Percentiles rank a stretch among this genome's conserved stretches.
These are phyloP conservation scores for Coemansia guatemalensis DNA, from an alignment of 192 early-diverging fungal genomes.

Conservation along the genomic window DNA sequence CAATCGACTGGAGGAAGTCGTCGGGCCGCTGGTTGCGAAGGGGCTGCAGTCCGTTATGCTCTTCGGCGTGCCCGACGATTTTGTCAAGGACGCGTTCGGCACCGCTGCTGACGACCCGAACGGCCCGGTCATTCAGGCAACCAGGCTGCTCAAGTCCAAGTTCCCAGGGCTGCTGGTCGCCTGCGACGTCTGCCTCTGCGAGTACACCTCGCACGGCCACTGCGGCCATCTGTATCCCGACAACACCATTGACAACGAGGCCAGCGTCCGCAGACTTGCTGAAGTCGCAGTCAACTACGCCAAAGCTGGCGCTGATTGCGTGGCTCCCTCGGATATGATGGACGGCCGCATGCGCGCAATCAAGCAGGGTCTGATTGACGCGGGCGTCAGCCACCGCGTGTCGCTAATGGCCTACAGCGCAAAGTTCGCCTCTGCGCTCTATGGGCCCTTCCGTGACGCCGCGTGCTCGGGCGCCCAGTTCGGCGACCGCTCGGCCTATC, in stretches of 20 bases:
- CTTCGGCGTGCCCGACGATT: conserved; percentile 87
- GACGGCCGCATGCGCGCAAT: conserved; percentile 92
- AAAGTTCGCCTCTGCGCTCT: conserved; percentile 94
- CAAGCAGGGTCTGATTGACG: conserved; percentile 76
- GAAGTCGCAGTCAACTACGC: conserved; percentile 87
- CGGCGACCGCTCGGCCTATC: conserved; percentile 94
- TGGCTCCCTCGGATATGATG: conserved; percentile 98
- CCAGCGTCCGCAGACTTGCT: conserved; percentile 75
- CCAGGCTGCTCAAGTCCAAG: conserved; percentile 69
- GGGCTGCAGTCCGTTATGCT: conserved; percentile 85
- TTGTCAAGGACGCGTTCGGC: conserved; percentile 72
- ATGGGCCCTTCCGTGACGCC: conserved; percentile 97
- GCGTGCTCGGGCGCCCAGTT: conserved; percentile 88
- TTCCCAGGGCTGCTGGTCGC: conserved; percentile 85
- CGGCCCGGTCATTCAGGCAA: conserved; percentile 82
- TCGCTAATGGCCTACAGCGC: conserved; percentile 96
- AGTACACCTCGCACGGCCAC: conserved; percentile 95
- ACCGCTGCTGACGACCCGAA: conserved; percentile 79
- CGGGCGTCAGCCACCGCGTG: conserved; percentile 74
- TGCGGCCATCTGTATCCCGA: conserved; percentile 82
- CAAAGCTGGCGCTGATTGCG: conserved; percentile 85
- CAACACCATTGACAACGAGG: conserved; percentile 80
- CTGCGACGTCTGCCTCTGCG: conserved; percentile 96
- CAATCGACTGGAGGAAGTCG: conserved; percentile 68
- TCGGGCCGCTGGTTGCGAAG: conserved; percentile 83